These are phyloP conservation scores for Cyclotella cryptica DNA, from an alignment of 108 stramenopile species.

Conservation along the genomic window DNA sequence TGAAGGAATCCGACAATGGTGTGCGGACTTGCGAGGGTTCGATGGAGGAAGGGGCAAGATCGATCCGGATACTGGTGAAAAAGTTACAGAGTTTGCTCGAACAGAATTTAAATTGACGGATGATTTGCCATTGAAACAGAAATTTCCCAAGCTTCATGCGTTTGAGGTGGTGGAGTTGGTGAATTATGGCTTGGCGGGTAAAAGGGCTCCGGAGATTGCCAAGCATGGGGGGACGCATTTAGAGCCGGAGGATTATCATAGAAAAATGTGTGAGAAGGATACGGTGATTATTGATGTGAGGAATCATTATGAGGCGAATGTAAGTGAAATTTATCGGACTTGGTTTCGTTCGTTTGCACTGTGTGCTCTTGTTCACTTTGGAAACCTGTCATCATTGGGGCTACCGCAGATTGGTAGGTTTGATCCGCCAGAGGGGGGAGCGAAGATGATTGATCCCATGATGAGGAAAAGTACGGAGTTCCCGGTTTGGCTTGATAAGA, in stretches of 20 bases:
- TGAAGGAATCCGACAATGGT: conserved; percentile 64
- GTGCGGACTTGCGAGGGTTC: conserved; percentile 60
- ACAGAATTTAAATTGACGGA: conserved; percentile 91
- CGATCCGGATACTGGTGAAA: conserved; percentile 26
- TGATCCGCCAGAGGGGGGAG: conserved; percentile 59
- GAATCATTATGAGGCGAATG: conserved; percentile 89
- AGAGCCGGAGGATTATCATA: conserved; percentile 86
- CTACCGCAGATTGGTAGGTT: conserved; percentile 63
- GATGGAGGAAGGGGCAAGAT: conserved; percentile 49
- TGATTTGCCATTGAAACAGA: conserved; percentile 70
- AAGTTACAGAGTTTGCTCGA: conserved; percentile 58
- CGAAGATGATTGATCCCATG: conserved; percentile 83
- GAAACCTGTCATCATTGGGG: background rate
- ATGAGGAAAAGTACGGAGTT: conserved; percentile 93
- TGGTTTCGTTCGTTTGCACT: background rate
- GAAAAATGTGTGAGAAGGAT: conserved; percentile 72
- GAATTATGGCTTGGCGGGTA: conserved; percentile 84
- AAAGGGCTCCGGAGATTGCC: conserved; percentile 69
- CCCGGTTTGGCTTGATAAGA: conserved; percentile 75
- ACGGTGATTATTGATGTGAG: conserved; percentile 93
- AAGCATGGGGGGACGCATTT: conserved; percentile 80
- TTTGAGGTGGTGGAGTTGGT: conserved; percentile 84
- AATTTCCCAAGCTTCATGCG: conserved; percentile 80
- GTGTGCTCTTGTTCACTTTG: background rate
- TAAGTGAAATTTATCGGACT: background rate